Percentiles rank a stretch among this genome's conserved stretches.
Conservation (phyloP, 305 asterid species). For the Fraxinus latifolia region DNA sequence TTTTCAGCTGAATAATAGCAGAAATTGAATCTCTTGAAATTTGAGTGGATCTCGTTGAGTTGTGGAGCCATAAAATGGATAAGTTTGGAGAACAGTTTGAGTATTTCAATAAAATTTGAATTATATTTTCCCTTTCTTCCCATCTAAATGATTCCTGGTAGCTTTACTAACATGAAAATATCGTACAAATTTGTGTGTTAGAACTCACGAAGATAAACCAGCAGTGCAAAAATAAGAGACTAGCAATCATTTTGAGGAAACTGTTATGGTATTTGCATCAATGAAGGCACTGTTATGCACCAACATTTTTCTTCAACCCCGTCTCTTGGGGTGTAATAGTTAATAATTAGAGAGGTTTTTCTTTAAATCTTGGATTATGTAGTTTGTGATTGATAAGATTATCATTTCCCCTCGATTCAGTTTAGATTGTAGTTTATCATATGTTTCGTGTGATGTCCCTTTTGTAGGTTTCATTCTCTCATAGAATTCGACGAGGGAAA, state of each 20-base stretch:
- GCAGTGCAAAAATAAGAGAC: neutral
- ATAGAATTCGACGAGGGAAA: conserved; percentile 81
- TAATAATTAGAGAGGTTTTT: neutral
- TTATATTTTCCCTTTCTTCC: neutral
- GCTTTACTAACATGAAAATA: neutral
- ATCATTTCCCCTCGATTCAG: neutral
- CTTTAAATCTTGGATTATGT: neutral
- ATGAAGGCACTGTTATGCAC: neutral
- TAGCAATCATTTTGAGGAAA: neutral
- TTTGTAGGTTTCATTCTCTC: conserved; percentile 76
- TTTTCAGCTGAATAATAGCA: neutral
- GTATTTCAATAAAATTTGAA: neutral
- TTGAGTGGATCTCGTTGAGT: neutral
- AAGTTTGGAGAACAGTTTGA: neutral
- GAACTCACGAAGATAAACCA: neutral
- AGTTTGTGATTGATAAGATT: neutral
- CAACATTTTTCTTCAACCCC: neutral
- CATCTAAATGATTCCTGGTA: neutral
- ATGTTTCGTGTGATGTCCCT: neutral
- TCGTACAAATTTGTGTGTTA: neutral
- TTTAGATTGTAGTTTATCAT: neutral
- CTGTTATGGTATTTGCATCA: neutral
- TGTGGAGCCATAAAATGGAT: neutral
- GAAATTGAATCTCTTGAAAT: neutral
- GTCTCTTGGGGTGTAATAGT: neutral